Evolutionary conservation across 2,329 filamentous ascomycete genomes (phyloP).

Genomic region (Decorospora gaudefroyi): DNA sequence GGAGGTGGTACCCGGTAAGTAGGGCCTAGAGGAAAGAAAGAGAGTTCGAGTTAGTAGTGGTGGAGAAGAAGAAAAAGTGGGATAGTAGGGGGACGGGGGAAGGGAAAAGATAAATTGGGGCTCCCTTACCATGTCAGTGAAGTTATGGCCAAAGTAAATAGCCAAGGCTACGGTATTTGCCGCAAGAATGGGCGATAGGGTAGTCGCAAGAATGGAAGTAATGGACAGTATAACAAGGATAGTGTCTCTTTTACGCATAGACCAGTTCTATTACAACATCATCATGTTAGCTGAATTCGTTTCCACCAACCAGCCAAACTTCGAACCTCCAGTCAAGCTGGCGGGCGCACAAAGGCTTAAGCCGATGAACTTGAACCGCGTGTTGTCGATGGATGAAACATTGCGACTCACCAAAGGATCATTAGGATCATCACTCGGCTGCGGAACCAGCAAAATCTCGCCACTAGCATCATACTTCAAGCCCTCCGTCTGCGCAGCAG

Average conservation of each 20-base stretch:
- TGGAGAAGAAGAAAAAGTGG: too few relatives aligned
- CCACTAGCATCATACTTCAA: constrained; percentile 76
- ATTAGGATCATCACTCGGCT: constrained; percentile 88
- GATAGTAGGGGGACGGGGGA: too few relatives aligned
- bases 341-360: neutral
- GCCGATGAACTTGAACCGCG: neutral
- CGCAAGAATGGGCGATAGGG: constrained; percentile 82
- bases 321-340: constrained; percentile 1
- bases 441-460: constrained; percentile 80
- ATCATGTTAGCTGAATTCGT: too few relatives aligned
- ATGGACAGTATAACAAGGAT: constrained; percentile 80
- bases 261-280: constrained; percentile 68
- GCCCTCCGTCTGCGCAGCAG: constrained; percentile 44
- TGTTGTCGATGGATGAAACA: neutral
- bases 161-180: constrained; percentile 82
- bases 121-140: constrained; percentile 77
- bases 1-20: constrained; percentile 83
- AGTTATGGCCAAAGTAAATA: constrained; percentile 65
- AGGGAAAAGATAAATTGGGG: too few relatives aligned
- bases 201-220: constrained; percentile 79
- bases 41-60: too few relatives aligned
- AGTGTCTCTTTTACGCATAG: constrained; percentile 80
- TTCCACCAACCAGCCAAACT: too few relatives aligned
- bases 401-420: constrained; percentile 69
- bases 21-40: too few relatives aligned